Conservation (phyloP, 768 basidiomycete genomes). For the Dacryopinax spathularia region DNA sequence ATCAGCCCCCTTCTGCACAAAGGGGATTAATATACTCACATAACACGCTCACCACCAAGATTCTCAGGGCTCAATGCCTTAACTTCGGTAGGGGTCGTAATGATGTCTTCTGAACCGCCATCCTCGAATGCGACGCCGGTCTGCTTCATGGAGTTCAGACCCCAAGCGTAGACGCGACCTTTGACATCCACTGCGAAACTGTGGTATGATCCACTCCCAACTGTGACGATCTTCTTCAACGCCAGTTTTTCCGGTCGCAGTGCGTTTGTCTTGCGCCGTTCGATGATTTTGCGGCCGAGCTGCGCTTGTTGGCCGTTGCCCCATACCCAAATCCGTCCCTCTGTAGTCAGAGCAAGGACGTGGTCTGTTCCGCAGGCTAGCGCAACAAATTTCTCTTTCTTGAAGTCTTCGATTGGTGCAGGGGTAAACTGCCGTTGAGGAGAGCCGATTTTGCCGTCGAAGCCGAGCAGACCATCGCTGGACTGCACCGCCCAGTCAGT, state of each 20-base stretch:
- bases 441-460: constrained; percentile 38
- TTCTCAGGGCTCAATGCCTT: constrained; percentile 21
- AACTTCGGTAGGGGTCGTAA: constrained; percentile 41
- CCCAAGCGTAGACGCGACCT: constrained; percentile 88
- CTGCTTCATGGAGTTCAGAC: constrained; percentile 75
- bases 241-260: constrained; percentile 76
- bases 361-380: constrained; percentile 81
- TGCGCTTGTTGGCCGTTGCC: constrained; percentile 85
- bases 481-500: constrained; percentile 32
- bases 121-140: constrained; percentile 38
- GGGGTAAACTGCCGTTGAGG: constrained; percentile 55
- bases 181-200: constrained; percentile 80
- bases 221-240: constrained; percentile 52
- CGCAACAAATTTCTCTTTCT: constrained; percentile 39
- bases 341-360: constrained; percentile 72
- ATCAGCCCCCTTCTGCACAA: too few relatives aligned
- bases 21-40: constrained; percentile 7
- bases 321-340: constrained; percentile 77
- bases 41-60: constrained; percentile 26
- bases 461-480: constrained; percentile 73
- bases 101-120: constrained; percentile 22
- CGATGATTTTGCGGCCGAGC: constrained; percentile 78
- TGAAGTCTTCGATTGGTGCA: constrained; percentile 27
- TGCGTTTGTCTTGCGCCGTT: constrained; percentile 76
- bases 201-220: constrained; percentile 74